Evolutionary conservation across 2,329 filamentous ascomycete species (phyloP).

Genomic region (Penicillium sp.): DNA sequence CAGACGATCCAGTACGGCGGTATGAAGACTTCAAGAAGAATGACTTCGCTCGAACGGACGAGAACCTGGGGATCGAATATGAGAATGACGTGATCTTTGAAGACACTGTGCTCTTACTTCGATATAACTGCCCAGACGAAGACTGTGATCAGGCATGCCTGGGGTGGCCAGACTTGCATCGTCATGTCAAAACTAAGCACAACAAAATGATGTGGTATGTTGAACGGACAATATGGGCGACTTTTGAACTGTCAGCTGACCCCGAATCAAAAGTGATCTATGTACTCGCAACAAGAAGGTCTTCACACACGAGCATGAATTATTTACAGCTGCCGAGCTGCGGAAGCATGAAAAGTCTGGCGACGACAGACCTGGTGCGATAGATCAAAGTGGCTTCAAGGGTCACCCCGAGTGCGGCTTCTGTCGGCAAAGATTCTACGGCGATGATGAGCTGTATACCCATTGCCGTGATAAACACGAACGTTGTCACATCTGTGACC

Average conservation of each 20-base stretch:
- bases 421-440: conserved; percentile 89
- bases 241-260: conserved; percentile 11
- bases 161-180: conserved; percentile 75
- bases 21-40: conserved; percentile 77
- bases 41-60: conserved; percentile 78
- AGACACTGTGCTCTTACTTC: conserved; percentile 82
- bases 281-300: conserved; percentile 96
- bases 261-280: conserved; percentile 62
- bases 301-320: conserved; percentile 95
- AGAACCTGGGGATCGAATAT: conserved; percentile 88
- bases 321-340: conserved; percentile 80
- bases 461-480: conserved; percentile 96
- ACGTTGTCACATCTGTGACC: conserved; percentile 90
- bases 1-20: conserved; percentile 76
- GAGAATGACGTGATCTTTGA: conserved; percentile 86
- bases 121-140: conserved; percentile 90
- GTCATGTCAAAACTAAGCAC: conserved; percentile 80
- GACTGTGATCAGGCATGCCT: conserved; percentile 84
- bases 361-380: conserved; percentile 84
- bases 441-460: conserved; percentile 89
- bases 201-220: conserved; percentile 79
- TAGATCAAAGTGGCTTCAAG: conserved; percentile 93
- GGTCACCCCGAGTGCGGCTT: conserved; percentile 95
- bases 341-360: conserved; percentile 86
- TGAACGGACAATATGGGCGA: neutral